Evolutionary conservation across 805 yeast genomes (phyloP), one percentile per base, ranked within the genome.

Genomic region (Kazachstania psychrophila): DNA sequence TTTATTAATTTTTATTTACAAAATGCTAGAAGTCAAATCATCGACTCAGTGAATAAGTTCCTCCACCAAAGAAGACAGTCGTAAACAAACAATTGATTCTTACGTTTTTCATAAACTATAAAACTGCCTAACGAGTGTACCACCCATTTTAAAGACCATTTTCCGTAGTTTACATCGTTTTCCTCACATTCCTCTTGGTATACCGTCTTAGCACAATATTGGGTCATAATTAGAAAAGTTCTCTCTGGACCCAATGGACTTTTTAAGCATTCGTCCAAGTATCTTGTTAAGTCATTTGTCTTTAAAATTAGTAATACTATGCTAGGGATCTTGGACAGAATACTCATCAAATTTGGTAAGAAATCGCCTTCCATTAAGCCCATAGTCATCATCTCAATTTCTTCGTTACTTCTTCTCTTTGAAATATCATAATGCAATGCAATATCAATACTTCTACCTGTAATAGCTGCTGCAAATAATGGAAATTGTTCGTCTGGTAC

Each of bases 241-340:
- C 95, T 67, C 52, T 84, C 89, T 5, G 83, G 79, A 0, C 97
- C 96, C 31, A 88, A 61, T 0, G 96, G 94, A 42, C 78, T 77
- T 32, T 81, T 73, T 38, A 89, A 67, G 38, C 73, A 67, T 52
- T 89, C 97, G 58, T 92, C 98, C 33, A 92, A 65, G 48, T 78
- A 80, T 49, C 99, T 70, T 0, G 95, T 86, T 34, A 92, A 68
- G 62, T 92, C 99, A 56, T 92, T 92, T 0, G 99, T 94, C 55
- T 92, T 92, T 51, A 92, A 65, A 32, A 92, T 84, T 42, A 92
- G 68, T 20, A 92, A 58, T 16, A 92, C 95, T 13, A 88, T 75
- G 30, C 88, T 67, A 2, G 99, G 99, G 64, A 92, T 75, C 12
- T 70, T 64, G 10, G 88, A 75, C 28, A 92, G 65, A 32, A 92